These are phyloP conservation scores for Sporothrix euskadiensis DNA, from an alignment of 2,329 filamentous ascomycete species.

Conservation along the genomic window DNA sequence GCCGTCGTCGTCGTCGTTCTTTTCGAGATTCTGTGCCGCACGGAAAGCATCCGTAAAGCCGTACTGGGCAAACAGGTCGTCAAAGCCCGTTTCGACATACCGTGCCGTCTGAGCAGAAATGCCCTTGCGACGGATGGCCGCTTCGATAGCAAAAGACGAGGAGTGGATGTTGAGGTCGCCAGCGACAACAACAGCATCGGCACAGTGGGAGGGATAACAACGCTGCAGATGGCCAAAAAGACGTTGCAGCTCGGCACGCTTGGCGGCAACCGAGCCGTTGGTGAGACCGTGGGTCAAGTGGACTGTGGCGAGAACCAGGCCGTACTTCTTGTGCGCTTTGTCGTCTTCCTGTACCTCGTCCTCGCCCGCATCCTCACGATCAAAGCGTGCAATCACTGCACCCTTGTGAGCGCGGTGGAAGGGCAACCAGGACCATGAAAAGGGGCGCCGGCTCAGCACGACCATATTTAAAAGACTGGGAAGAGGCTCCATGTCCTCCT, in stretches of 20 bases:
- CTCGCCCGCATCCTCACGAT: neutral
- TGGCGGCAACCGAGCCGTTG: constrained; percentile 57
- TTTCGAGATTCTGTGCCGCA: constrained; percentile 45
- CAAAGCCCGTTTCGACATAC: constrained; percentile 47
- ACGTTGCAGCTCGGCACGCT: constrained; percentile 56
- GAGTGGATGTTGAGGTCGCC: constrained; percentile 67
- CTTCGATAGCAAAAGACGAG: constrained; percentile 56
- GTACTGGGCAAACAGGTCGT: constrained; percentile 47
- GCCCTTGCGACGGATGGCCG: constrained; percentile 52
- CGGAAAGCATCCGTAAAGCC: constrained; percentile 57
- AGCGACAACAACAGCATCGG: constrained; percentile 56
- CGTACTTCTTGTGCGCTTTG: constrained; percentile 34
- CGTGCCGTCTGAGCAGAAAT: constrained; percentile 53
- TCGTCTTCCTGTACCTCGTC: neutral
- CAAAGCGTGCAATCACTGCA: constrained; percentile 51
- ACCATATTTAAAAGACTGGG: constrained; percentile 63
- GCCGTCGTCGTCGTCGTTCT: constrained; percentile 44
- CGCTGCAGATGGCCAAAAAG: constrained; percentile 50
- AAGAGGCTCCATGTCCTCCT: constrained; percentile 55
- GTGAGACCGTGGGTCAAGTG: constrained; percentile 64
- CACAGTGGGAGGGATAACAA: constrained; percentile 39
- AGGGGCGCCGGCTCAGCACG: constrained; percentile 57
- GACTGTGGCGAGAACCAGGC: constrained; percentile 56
- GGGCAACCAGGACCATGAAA: constrained; percentile 57
- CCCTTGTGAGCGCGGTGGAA: constrained; percentile 60